phyloP scores from a whole-genome alignment of 495 filamentous ascomycete genomes.

The Aspergillus panamensis region DNA sequence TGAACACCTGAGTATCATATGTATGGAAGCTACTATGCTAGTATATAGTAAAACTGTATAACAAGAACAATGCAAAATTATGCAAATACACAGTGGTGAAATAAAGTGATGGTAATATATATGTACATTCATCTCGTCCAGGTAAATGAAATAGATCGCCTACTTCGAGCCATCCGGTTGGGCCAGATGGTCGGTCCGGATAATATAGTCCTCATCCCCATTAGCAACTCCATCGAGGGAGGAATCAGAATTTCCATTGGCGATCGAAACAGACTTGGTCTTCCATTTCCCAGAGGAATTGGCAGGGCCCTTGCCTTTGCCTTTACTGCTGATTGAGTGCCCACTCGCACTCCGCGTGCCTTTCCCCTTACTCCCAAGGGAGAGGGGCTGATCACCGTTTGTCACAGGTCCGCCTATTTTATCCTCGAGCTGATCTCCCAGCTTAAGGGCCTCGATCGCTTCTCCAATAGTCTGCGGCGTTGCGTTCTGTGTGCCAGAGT shows the following conservation, averaged over 20 bases:
- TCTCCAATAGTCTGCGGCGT: slow-evolving; percentile 39
- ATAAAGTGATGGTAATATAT: not conserved
- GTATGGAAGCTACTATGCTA: not conserved
- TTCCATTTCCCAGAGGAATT: slow-evolving; percentile 50
- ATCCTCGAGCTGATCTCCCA: slow-evolving; percentile 22
- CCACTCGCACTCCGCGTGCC: slow-evolving; percentile 33
- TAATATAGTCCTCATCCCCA: slow-evolving; percentile 50
- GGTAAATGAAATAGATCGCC: not conserved
- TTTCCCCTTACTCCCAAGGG: slow-evolving; percentile 22
- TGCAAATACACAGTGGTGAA: not conserved
- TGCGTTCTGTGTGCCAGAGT: slow-evolving; percentile 21
- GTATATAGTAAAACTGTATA: not conserved
- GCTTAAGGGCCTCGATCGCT: slow-evolving; percentile 36
- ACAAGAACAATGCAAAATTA: not conserved
- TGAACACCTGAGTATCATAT: not conserved
- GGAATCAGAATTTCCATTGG: slow-evolving; percentile 37
- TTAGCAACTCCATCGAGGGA: slow-evolving; percentile 37
- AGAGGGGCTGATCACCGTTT: slow-evolving; percentile 31
- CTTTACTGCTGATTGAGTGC: slow-evolving; percentile 33
- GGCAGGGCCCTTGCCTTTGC: slow-evolving; percentile 34
- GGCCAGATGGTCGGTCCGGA: slow-evolving; percentile 41
- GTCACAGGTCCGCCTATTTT: slow-evolving; percentile 24
- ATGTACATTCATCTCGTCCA: not conserved
- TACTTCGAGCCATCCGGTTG: slow-evolving; percentile 18
- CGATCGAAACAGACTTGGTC: slow-evolving; percentile 33